A percentile compares a stretch with the other conserved stretches of the same genome.
Evolutionary conservation across 345 rosid genomes (phyloP).

Genomic region (Bruguiera gymnorhiza): DNA sequence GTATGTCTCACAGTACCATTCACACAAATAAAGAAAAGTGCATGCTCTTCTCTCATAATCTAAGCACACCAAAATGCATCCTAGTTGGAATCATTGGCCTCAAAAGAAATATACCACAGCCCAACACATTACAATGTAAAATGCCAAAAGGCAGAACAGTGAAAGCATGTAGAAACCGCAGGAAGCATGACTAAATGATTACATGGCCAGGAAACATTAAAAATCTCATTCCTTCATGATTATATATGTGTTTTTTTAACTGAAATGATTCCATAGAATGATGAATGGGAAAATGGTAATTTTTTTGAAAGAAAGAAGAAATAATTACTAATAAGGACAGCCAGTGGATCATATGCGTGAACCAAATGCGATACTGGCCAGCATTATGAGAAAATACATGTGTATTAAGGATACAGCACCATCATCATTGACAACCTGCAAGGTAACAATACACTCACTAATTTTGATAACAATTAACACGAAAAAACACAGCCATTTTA

Average conservation of each 20-base stretch:
- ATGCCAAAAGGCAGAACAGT: background rate
- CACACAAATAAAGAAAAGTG: background rate
- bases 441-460: background rate
- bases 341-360: too few relatives aligned
- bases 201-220: too few relatives aligned
- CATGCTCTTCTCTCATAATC: background rate
- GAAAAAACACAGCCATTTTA: background rate
- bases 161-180: background rate
- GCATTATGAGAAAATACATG: slow-evolving; percentile 1
- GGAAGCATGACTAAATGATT: too few relatives aligned
- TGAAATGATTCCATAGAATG: too few relatives aligned
- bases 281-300: too few relatives aligned
- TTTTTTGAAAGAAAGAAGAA: too few relatives aligned
- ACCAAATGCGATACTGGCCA: background rate
- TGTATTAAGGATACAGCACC: slow-evolving; percentile 82
- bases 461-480: background rate
- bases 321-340: too few relatives aligned
- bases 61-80: background rate
- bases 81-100: background rate
- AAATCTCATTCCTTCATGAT: too few relatives aligned
- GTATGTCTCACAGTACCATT: background rate
- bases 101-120: background rate
- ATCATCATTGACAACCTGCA: slow-evolving; percentile 84
- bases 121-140: background rate
- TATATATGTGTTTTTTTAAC: too few relatives aligned